Base-by-base conservation (phyloP, 2,329 filamentous ascomycete species). In the Simplicillium sp. region DNA sequence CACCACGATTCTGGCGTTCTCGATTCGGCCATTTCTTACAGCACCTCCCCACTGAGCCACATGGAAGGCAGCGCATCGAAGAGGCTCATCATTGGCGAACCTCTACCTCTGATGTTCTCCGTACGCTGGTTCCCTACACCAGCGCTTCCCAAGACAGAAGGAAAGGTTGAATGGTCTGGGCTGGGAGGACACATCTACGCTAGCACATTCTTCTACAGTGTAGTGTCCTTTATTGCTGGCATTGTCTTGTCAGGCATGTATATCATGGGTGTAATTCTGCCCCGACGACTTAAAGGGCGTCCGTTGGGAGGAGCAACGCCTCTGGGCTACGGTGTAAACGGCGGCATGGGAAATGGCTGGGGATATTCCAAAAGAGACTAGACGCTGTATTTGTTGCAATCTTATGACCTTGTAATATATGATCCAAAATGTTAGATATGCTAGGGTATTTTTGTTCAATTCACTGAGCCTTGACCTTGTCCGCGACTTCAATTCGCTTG, bases 1-100 rank as follows among this genome's bases (percentile, higher is more conserved):
- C 80, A 66, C 49, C 82, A 70, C 64, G 79, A 74, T 62, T 81
- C 77, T 15, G 89, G 89, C 25, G 87, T 89, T 14, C 75, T 95
- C 34, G 87, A 95, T 54, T 89, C 87, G 13, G 89, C 82, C 16
- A 81, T 87, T 3, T 90, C 89, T 6, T 97, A 98, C 64, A 86
- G 80, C 48, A 83, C 89, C 3, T 84, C 82, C 13, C 79, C 84
- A 15, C 70, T 85, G 29, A 75, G 77, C 47, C 73, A 80, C 50
- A 70, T 75, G 54, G 64, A 67, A 11, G 70, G 70, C 11, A 66
- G 68, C 45, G 53, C 69, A 53, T 68, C 64, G 36, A 72, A 66
- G 71, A 81, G 81, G 52, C 75, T 96, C 37, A 77, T 96, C 28
- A 94, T 96, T 48, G 89, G 90, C 11, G 89, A 97, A 60, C 76